Conservation (phyloP, 306 rosid genomes). For the Cucurbita moschata region DNA sequence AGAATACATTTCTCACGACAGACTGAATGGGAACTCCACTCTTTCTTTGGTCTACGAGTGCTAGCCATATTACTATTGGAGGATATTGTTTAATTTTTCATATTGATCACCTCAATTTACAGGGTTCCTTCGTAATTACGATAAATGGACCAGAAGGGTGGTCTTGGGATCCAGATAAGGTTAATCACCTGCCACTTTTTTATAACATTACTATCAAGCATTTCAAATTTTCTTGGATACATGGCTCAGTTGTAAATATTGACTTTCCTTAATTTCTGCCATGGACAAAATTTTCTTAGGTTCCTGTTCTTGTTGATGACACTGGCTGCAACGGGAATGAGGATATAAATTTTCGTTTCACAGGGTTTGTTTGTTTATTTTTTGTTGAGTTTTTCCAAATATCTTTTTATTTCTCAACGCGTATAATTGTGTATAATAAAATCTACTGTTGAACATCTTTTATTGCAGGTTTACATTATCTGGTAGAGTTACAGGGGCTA, state of each 20-base stretch:
- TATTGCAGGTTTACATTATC: conserved; percentile 68
- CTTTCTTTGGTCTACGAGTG: not conserved
- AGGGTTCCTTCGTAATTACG: conserved; percentile 83
- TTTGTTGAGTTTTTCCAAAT: not conserved
- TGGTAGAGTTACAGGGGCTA: conserved; percentile 82
- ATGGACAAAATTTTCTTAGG: conserved; percentile 27
- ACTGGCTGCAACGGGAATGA: conserved; percentile 85
- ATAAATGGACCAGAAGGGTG: conserved; percentile 91
- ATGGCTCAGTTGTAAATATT: not conserved
- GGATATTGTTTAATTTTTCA: conserved; percentile 11
- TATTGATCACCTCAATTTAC: conserved; percentile 13
- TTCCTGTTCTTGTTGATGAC: conserved; percentile 68
- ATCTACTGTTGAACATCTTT: conserved; percentile 8
- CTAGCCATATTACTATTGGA: not conserved
- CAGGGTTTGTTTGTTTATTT: conserved; percentile 48
- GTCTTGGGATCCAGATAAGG: conserved; percentile 94
- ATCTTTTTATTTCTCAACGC: not conserved
- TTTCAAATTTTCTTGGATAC: not conserved
- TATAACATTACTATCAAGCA: not conserved
- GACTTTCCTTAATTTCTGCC: conserved; percentile 9
- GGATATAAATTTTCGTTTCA: conserved; percentile 81
- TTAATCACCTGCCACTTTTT: conserved; percentile 9
- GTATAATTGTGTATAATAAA: conserved; percentile 7
- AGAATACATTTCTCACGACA: not conserved
- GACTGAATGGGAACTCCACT: not conserved